phyloP scores from a whole-genome alignment of 192 early-diverging fungal species.

The Coemansia sp. region DNA sequence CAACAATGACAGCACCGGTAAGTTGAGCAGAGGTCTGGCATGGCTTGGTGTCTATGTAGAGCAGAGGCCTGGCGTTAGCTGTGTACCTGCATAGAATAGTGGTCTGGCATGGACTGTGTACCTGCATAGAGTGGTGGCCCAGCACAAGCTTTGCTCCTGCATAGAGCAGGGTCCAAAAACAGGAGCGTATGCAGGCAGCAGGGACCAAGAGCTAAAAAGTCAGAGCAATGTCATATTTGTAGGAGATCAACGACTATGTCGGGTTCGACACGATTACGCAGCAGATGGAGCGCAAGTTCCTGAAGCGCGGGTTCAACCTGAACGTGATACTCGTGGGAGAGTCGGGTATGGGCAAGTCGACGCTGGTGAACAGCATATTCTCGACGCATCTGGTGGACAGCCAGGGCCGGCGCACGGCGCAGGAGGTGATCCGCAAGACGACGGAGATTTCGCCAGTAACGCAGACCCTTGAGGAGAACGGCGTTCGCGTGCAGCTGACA shows the following conservation, averaged over 20 bases:
- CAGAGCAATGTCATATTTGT: conserved; percentile 17
- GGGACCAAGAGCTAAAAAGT: neutral
- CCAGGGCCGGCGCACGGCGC: conserved; percentile 78
- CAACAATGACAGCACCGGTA: conserved; percentile 30
- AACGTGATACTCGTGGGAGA: conserved; percentile 98
- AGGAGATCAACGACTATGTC: conserved; percentile 85
- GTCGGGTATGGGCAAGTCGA: conserved; percentile 96
- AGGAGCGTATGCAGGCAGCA: neutral
- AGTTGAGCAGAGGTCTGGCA: conserved; percentile 6
- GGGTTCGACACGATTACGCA: conserved; percentile 96
- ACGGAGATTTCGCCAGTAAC: conserved; percentile 91
- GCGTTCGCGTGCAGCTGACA: conserved; percentile 88
- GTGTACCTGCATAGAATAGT: no score
- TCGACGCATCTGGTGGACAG: conserved; percentile 92
- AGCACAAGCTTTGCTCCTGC: no score
- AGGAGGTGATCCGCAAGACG: conserved; percentile 86
- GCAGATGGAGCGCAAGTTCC: conserved; percentile 97
- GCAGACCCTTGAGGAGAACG: conserved; percentile 95
- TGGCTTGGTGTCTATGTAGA: no score
- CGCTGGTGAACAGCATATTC: conserved; percentile 98
- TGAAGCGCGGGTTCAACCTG: conserved; percentile 97
- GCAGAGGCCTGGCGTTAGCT: no score
- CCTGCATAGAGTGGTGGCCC: no score
- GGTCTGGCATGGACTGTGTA: no score
- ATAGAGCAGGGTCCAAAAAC: neutral